Conservation (phyloP, 1,284 basidiomycete species). For the Trichosporon asahii region DNA sequence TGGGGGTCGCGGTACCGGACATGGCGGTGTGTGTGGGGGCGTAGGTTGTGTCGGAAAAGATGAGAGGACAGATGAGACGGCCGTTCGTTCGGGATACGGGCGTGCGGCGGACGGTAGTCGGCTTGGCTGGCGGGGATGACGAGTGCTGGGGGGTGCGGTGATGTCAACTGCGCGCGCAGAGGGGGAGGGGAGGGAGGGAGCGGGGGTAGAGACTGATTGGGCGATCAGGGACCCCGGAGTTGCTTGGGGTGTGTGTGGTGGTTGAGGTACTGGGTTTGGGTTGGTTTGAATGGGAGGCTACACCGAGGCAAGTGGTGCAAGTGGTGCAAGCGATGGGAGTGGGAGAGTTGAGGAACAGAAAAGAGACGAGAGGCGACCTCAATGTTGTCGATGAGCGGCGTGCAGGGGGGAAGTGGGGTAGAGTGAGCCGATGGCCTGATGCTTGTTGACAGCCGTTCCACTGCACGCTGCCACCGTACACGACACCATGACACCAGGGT, state of each 20-base stretch:
- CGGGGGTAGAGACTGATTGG: background rate
- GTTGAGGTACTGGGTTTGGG: too few species aligned
- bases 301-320: background rate
- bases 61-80: background rate
- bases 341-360: background rate
- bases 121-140: constrained; percentile 6
- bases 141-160: constrained; percentile 4
- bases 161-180: background rate
- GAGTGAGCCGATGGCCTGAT: background rate
- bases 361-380: background rate
- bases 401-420: too few species aligned
- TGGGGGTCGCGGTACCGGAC: constrained; percentile 9
- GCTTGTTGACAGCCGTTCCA: background rate
- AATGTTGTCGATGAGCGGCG: too few species aligned
- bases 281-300: too few species aligned
- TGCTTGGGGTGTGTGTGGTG: background rate
- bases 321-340: background rate
- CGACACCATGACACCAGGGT: background rate
- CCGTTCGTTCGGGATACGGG: background rate
- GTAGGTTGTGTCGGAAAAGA: background rate
- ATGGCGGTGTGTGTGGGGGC: background rate
- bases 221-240: background rate
- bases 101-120: background rate
- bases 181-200: background rate
- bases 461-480: background rate